Conservation (phyloP, 306 rosid species). For the Pterocarpus macrocarpus region DNA sequence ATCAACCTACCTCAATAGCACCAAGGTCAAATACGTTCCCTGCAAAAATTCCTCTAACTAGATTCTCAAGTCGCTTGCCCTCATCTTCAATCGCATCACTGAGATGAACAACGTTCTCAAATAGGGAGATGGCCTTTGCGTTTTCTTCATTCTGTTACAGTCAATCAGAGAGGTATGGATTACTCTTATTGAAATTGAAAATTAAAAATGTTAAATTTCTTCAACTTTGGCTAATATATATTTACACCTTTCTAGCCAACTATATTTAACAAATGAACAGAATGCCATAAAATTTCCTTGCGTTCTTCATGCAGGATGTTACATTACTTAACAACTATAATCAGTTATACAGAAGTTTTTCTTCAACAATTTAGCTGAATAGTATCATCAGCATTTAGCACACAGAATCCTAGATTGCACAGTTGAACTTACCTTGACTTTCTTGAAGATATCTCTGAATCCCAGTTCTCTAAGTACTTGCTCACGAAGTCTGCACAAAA, state of each 20-base stretch:
- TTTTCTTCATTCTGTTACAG: constrained; percentile 84
- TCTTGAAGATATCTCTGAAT: constrained; percentile 94
- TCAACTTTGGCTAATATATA: constrained; percentile 37
- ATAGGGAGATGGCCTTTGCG: constrained; percentile 83
- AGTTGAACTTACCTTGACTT: constrained; percentile 80
- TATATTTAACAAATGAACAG: background rate
- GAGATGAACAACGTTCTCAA: constrained; percentile 70
- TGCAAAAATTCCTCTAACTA: constrained; percentile 88
- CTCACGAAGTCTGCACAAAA: constrained; percentile 92
- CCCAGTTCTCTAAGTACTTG: constrained; percentile 82
- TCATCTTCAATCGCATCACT: constrained; percentile 90
- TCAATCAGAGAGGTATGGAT: constrained; percentile 30
- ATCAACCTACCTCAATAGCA: constrained; percentile 74
- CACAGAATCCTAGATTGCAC: too few species aligned
- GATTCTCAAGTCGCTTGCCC: constrained; percentile 80
- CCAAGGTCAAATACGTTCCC: constrained; percentile 99
- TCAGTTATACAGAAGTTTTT: background rate
- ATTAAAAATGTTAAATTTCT: constrained; percentile 7
- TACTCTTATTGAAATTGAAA: constrained; percentile 17
- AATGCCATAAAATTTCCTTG: background rate
- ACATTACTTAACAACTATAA: constrained; percentile 19
- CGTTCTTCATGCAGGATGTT: constrained; percentile 16
- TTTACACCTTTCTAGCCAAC: constrained; percentile 13
- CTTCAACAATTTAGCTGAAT: constrained; percentile 24
- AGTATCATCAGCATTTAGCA: background rate